Conservation (phyloP, 1,139 yeast species). For the Nadsonia starkeyi-henricii region DNA sequence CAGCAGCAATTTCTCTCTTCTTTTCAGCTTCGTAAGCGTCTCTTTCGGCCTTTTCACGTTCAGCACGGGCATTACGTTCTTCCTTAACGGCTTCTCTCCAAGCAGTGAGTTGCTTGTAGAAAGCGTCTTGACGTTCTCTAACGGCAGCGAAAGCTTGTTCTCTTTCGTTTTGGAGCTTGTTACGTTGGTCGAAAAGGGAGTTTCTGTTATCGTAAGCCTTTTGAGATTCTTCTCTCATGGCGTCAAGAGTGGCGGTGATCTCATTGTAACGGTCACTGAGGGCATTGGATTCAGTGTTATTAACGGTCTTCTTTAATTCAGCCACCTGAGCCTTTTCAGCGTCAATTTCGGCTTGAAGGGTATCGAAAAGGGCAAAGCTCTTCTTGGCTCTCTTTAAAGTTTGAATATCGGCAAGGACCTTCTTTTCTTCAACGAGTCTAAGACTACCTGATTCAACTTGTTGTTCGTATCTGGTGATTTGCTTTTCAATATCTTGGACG, state of each 20-base stretch:
- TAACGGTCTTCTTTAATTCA: constrained; percentile 57
- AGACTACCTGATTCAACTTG: constrained; percentile 68
- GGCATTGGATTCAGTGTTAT: constrained; percentile 49
- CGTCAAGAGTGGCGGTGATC: constrained; percentile 47
- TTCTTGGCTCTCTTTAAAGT: constrained; percentile 68
- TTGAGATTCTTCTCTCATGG: constrained; percentile 46
- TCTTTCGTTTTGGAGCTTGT: constrained; percentile 42
- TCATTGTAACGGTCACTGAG: constrained; percentile 39
- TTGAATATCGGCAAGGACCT: constrained; percentile 72
- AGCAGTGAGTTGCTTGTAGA: constrained; percentile 19
- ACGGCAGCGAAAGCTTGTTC: constrained; percentile 21
- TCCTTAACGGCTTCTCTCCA: constrained; percentile 34
- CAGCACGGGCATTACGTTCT: constrained; percentile 44
- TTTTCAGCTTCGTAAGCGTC: constrained; percentile 24
- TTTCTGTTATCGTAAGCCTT: constrained; percentile 53
- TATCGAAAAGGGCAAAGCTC: constrained; percentile 63
- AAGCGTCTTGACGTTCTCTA: constrained; percentile 22
- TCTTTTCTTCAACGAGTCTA: constrained; percentile 85
- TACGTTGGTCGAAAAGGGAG: constrained; percentile 49
- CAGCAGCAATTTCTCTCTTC: constrained; percentile 31
- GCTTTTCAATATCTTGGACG: constrained; percentile 65
- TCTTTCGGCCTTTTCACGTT: constrained; percentile 42
- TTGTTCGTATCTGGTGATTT: constrained; percentile 56
- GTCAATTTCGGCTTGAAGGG: constrained; percentile 68
- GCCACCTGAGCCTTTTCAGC: constrained; percentile 64